Base-by-base conservation (phyloP, 2,329 filamentous ascomycete genomes). In the Fusarium tuaranense region DNA sequence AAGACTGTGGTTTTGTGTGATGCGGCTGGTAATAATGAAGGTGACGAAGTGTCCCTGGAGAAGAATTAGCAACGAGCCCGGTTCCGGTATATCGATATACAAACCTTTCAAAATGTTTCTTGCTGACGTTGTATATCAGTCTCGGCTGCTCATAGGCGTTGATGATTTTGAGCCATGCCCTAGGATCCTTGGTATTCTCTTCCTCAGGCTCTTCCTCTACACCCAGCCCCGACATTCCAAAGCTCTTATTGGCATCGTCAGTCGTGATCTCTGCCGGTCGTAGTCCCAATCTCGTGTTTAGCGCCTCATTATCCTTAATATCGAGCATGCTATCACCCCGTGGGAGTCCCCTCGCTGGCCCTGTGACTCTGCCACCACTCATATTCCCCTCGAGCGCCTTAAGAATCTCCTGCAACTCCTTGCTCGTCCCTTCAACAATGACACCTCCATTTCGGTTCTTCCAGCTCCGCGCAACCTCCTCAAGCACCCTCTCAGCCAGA, bases 401-500 rank as follows among this genome's bases (percentile, higher is more conserved):
- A 51, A 99, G 85, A 38, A 99, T 97, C 32, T 92, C 89, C 78
- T 93, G 95, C 70, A 99, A 86, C 77, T 93, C 91, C 44, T 92
- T 89, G 78, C 91, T 93, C 10, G 88, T 88, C 30, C 96, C 96
- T 63, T 98, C 95, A 4, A 99, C 94, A 74, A 99, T 97, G 64
- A 98, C 94, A 25, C 94, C 94, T 1, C 95, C 95, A 80, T 94
- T 95, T 69, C 93, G 89, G 76, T 92, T 94, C 86, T 98, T 98
- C 97, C 97, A 99, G 76, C 90, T 90, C 82, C 94, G 93, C 1
- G 97, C 95, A 9, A 95, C 91, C 83, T 98, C 97, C 79, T 99
- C 97, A 39, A 99, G 85, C 14, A 98, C 94, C 75, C 92, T 93
- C 83, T 99, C 97, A 4, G 95, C 97, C 36, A 98, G 87, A 0